Evolutionary conservation across 2,329 filamentous ascomycete species (phyloP).

Genomic region (Colletotrichum sp.): DNA sequence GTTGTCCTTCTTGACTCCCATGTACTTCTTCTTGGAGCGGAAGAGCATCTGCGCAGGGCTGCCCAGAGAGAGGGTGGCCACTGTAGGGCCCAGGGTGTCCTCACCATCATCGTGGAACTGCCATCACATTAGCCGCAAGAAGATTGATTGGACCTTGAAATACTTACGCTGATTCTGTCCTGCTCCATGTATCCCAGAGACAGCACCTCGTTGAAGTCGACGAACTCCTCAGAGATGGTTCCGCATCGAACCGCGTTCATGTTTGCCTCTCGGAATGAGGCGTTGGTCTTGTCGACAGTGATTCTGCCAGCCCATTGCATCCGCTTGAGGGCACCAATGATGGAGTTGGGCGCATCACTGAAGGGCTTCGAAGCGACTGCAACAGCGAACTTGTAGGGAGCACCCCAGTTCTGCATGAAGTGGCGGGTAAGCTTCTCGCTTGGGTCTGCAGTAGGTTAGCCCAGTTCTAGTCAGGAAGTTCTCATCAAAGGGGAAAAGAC

Average conservation of each 20-base stretch:
- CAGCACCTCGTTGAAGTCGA: slow-evolving; percentile 67
- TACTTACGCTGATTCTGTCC: slow-evolving; percentile 59
- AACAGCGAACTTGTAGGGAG: slow-evolving; percentile 70
- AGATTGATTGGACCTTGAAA: neutral
- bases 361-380: slow-evolving; percentile 56
- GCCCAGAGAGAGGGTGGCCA: slow-evolving; percentile 66
- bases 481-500: slow-evolving; percentile 12
- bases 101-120: slow-evolving; percentile 73
- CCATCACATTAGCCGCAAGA: neutral
- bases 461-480: slow-evolving; percentile 5
- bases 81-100: slow-evolving; percentile 62
- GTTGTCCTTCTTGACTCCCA: neutral
- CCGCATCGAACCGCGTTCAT: neutral
- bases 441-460: slow-evolving; percentile 33
- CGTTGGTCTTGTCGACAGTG: slow-evolving; percentile 36
- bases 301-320: slow-evolving; percentile 59
- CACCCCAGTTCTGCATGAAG: slow-evolving; percentile 64
- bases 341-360: slow-evolving; percentile 46
- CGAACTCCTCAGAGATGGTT: slow-evolving; percentile 28
- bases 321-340: slow-evolving; percentile 55
- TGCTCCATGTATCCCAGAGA: slow-evolving; percentile 66
- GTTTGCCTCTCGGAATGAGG: slow-evolving; percentile 8
- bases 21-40: slow-evolving; percentile 52
- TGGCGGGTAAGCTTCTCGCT: slow-evolving; percentile 54
- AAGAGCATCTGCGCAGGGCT: slow-evolving; percentile 63